A percentile compares a stretch with the other conserved stretches of the same genome.
Conservation (phyloP, 495 filamentous ascomycete species). For the Aspergillus wentii region DNA sequence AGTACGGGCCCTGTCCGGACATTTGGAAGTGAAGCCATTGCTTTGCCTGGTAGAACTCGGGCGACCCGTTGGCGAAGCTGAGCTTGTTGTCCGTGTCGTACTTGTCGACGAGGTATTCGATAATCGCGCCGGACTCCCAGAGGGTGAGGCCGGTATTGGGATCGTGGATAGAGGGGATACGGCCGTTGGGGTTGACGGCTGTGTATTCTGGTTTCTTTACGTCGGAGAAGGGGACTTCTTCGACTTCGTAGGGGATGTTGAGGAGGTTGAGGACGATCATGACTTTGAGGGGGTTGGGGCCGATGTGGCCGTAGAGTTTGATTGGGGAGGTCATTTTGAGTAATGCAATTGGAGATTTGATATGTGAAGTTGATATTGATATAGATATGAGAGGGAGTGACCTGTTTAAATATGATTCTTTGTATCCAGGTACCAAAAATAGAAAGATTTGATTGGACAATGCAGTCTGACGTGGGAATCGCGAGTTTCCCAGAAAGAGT, state of each 20-base stretch:
- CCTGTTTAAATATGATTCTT: no score
- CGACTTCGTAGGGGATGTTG: constrained; percentile 40
- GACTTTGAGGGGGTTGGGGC: constrained; percentile 54
- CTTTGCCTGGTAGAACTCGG: constrained; percentile 4
- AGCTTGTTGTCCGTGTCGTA: constrained; percentile 47
- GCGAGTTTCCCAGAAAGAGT: no score
- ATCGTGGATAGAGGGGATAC: constrained; percentile 47
- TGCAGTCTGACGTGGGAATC: no score
- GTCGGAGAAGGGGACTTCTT: constrained; percentile 31
- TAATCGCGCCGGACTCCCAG: constrained; percentile 61
- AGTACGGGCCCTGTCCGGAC: constrained; percentile 45
- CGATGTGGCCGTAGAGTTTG: constrained; percentile 4
- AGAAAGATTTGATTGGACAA: no score
- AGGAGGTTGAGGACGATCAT: constrained; percentile 54
- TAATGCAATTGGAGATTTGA: no score
- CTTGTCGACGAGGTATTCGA: constrained; percentile 55
- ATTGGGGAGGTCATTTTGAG: no score
- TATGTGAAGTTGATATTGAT: no score
- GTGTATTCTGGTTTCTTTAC: constrained; percentile 45
- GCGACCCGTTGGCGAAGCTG: constrained; percentile 1
- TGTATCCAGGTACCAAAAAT: no score
- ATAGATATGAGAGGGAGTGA: no score
- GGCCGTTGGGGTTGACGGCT: constrained; percentile 59
- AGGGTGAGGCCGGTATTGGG: constrained; percentile 53
- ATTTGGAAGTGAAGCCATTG: constrained; percentile 44